Conservation (phyloP, 2,329 filamentous ascomycete species). For the Colletotrichum zoysiae region DNA sequence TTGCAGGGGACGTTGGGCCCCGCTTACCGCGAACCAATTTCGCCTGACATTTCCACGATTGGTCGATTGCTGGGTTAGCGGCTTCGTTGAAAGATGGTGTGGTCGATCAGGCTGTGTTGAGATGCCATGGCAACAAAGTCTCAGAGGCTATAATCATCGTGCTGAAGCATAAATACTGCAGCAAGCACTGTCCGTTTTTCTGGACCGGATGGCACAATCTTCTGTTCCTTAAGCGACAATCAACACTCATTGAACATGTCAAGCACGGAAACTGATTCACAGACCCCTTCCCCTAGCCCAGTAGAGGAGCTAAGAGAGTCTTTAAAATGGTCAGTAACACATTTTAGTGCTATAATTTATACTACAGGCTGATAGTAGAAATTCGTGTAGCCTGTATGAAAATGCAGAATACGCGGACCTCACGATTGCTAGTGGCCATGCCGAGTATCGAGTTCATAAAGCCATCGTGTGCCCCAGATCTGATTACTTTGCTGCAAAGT, state of each 20-base stretch:
- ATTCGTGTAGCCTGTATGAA: conserved; percentile 3
- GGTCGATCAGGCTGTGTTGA: background rate
- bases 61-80: background rate
- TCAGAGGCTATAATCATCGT: background rate
- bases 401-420: conserved; percentile 28
- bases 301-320: conserved; percentile 26
- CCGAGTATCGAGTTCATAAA: conserved; percentile 27
- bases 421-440: conserved; percentile 16
- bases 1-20: background rate
- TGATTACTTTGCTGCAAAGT: conserved; percentile 19
- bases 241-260: background rate
- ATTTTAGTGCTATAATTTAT: accelerated
- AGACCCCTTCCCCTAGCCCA: background rate
- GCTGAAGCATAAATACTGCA: conserved; percentile 8
- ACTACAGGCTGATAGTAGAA: background rate
- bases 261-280: background rate
- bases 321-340: background rate
- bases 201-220: background rate
- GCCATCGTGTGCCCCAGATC: conserved; percentile 34
- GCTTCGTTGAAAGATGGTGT: background rate
- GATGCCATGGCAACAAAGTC: background rate
- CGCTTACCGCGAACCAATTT: conserved; percentile 5
- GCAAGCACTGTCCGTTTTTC: background rate
- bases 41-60: conserved; percentile 2
- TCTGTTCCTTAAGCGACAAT: background rate